Evolutionary conservation across 139 green algal species (phyloP).

Genomic region (Astrephomene gubernaculifera): DNA sequence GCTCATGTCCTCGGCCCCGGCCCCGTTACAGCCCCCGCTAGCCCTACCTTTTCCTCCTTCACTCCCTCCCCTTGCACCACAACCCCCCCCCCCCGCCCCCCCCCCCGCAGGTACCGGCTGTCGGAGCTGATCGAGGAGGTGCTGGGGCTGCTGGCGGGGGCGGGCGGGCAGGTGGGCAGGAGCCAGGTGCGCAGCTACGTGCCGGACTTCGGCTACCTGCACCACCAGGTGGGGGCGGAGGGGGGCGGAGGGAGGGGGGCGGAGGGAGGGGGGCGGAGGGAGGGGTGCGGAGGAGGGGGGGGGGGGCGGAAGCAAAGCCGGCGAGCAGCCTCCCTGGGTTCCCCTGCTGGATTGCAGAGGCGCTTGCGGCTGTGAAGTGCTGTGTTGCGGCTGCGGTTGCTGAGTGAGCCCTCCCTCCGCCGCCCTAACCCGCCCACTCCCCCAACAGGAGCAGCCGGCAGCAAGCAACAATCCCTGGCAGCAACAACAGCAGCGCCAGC

Average conservation of each 20-base stretch:
- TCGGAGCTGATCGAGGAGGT: conserved; percentile 27
- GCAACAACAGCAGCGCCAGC: not conserved
- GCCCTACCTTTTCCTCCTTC: not conserved
- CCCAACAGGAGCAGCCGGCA: too few species aligned
- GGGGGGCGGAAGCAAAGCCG: not conserved
- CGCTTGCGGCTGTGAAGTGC: not conserved
- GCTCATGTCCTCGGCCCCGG: not conserved
- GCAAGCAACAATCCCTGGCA: too few species aligned
- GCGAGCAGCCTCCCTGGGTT: not conserved
- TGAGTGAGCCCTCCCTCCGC: not conserved
- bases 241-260: too few species aligned
- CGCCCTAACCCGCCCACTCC: not conserved
- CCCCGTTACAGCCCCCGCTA: not conserved
- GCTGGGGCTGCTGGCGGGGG: conserved; percentile 14
- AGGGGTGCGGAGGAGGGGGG: not conserved
- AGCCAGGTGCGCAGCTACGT: conserved; percentile 15
- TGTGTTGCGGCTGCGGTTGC: not conserved
- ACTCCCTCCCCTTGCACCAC: not conserved
- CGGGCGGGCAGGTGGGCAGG: not conserved
- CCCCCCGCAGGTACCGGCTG: conserved; percentile 8
- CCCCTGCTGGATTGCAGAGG: not conserved
- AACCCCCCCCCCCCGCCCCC: not conserved
- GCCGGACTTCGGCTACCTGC: conserved; percentile 27
- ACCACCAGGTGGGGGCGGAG: not conserved
- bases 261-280: not conserved